Percentiles rank a stretch among this genome's conserved stretches.
Evolutionary conservation across 1,139 yeast genomes (phyloP).

Genomic region (Candida buenavistaensis): DNA sequence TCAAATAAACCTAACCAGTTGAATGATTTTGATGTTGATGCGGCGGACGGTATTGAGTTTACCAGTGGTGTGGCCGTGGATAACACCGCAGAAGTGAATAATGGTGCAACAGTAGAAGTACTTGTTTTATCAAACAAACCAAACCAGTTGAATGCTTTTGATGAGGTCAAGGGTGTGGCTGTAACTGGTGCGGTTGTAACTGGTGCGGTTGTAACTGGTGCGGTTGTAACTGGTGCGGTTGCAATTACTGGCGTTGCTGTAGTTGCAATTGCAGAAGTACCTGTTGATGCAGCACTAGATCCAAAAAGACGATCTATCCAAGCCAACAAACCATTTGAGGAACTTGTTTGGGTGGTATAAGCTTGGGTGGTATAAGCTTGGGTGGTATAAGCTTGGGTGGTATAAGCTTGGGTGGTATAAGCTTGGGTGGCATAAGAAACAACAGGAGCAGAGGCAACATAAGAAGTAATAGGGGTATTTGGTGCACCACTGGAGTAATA

Average conservation of each 20-base stretch:
- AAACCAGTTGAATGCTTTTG: conserved; percentile 4
- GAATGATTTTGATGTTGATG: background rate
- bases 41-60: too few species aligned
- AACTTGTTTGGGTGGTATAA: background rate
- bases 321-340: conserved; percentile 3
- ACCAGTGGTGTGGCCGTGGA: too few species aligned
- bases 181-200: conserved; percentile 1
- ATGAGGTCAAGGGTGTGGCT: background rate
- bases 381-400: background rate
- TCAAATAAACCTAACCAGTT: conserved; percentile 7
- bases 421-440: too few species aligned
- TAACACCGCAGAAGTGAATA: too few species aligned
- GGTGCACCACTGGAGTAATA: conserved; percentile 2
- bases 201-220: background rate
- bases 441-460: background rate
- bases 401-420: background rate
- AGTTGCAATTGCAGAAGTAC: background rate
- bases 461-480: conserved; percentile 1
- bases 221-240: background rate
- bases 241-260: background rate
- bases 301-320: conserved; percentile 7
- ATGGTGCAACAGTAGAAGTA: too few species aligned
- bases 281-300: background rate
- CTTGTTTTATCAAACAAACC: conserved; percentile 7
- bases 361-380: conserved; percentile 2